Evolutionary conservation across 1,284 basidiomycete genomes (phyloP).

Genomic region (Afroboletus lepidellus): DNA sequence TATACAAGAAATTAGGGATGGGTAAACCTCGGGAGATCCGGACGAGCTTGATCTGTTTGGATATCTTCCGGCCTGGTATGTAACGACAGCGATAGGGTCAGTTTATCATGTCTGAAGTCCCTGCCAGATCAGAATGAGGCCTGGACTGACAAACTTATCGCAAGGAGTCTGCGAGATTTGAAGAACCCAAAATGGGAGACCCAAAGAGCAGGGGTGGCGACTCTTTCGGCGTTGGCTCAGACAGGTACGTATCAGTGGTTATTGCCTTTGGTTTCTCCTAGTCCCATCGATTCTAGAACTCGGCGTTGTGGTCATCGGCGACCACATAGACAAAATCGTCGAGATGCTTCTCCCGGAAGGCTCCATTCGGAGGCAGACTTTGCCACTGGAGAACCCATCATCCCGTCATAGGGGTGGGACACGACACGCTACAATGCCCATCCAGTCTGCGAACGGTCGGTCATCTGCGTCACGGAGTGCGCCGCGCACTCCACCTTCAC

Average conservation of each 20-base stretch:
- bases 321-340: slow-evolving; percentile 12
- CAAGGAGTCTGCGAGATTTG: slow-evolving; percentile 12
- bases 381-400: no score
- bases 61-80: slow-evolving; percentile 24
- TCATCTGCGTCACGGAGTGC: neutral
- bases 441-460: neutral
- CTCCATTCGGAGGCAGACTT: slow-evolving; percentile 6
- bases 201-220: slow-evolving; percentile 26
- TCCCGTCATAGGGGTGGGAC: neutral
- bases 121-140: slow-evolving; percentile 3
- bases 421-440: neutral
- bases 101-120: neutral
- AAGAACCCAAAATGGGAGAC: slow-evolving; percentile 8
- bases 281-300: slow-evolving; percentile 9
- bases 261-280: neutral
- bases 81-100: neutral
- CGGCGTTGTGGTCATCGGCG: slow-evolving; percentile 13
- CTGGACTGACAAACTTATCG: slow-evolving; percentile 16
- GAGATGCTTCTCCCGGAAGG: slow-evolving; percentile 19
- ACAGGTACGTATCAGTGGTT: slow-evolving; percentile 10
- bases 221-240: no score
- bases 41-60: slow-evolving; percentile 24
- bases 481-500: slow-evolving; percentile 11
- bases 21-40: slow-evolving; percentile 18
- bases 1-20: slow-evolving; percentile 18